A percentile compares a stretch with the other conserved stretches of the same genome.
These are phyloP conservation scores for Colletotrichum sublineola DNA, from an alignment of 2,329 filamentous ascomycete genomes.

Conservation along the genomic window DNA sequence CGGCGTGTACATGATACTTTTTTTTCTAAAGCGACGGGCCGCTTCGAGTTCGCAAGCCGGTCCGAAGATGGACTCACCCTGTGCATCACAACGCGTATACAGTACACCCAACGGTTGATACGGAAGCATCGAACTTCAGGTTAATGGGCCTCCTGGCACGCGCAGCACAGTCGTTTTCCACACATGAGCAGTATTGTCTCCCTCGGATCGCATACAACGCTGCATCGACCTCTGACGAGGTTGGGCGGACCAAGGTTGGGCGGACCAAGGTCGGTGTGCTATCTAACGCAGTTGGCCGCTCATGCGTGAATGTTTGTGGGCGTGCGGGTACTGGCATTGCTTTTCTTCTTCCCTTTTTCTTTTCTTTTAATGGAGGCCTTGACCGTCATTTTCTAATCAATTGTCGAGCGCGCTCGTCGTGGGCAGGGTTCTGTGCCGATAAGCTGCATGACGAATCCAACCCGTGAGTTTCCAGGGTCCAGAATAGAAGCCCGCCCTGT, in stretches of 20 bases:
- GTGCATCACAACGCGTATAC: constrained; percentile 3
- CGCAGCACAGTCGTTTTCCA: not conserved
- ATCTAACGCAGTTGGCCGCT: constrained; percentile 8
- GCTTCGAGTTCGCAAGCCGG: constrained; percentile 23
- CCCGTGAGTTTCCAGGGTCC: constrained; percentile 8
- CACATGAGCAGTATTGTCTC: constrained; percentile 2
- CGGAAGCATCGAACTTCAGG: constrained; percentile 6
- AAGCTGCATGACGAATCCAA: constrained; percentile 20
- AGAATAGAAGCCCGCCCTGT: not conserved
- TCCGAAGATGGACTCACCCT: constrained; percentile 15
- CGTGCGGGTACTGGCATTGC: constrained; percentile 13
- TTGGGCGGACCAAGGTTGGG: constrained; percentile 6
- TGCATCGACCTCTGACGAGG: constrained; percentile 20
- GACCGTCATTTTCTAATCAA: constrained; percentile 24
- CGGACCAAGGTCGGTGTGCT: constrained; percentile 3
- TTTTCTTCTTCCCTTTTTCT: not conserved
- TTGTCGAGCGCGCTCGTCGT: constrained; percentile 9
- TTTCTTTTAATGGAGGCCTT: constrained; percentile 1
- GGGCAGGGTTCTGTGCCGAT: constrained; percentile 13
- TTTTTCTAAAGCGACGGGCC: not conserved
- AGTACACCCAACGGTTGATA: constrained; percentile 4
- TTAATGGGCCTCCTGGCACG: constrained; percentile 12
- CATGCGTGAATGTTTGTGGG: constrained; percentile 7
- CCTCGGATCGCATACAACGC: constrained; percentile 21
- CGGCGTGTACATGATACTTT: not conserved